Evolutionary conservation across 768 basidiomycete species (phyloP).

Genomic region (Chalciporus chontae): DNA sequence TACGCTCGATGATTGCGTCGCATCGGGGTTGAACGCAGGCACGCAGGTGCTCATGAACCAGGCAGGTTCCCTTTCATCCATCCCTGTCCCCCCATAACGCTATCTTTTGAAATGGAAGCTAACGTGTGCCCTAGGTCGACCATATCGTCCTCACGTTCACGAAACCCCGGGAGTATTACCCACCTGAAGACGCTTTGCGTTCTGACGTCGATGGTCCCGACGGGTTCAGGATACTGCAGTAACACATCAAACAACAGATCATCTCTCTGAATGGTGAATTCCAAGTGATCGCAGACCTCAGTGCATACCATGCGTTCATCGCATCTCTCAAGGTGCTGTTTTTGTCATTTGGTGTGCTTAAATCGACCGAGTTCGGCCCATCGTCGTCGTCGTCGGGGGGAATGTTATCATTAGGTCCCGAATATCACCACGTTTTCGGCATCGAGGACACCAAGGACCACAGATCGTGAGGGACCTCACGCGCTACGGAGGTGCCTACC

Average conservation of each 20-base stretch:
- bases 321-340: slow-evolving; percentile 73
- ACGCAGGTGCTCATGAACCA: slow-evolving; percentile 96
- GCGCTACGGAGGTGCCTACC: slow-evolving; percentile 80
- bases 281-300: slow-evolving; percentile 93
- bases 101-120: too few relatives aligned
- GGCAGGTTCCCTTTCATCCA: too few relatives aligned
- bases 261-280: slow-evolving; percentile 93
- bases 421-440: slow-evolving; percentile 89
- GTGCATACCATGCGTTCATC: slow-evolving; percentile 89
- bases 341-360: slow-evolving; percentile 15
- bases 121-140: slow-evolving; percentile 60
- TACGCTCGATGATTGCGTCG: slow-evolving; percentile 88
- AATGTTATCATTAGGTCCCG: slow-evolving; percentile 50
- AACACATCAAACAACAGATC: slow-evolving; percentile 96
- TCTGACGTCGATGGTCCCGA: slow-evolving; percentile 58
- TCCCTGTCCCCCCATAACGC: not conserved
- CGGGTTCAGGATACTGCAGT: slow-evolving; percentile 88
- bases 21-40: slow-evolving; percentile 89
- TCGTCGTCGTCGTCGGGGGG: not conserved
- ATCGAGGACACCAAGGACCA: slow-evolving; percentile 94
- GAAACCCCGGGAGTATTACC: slow-evolving; percentile 85
- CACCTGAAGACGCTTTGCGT: slow-evolving; percentile 64
- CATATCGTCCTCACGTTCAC: slow-evolving; percentile 86
- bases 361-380: slow-evolving; percentile 36
- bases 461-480: too few relatives aligned